These are phyloP conservation scores for Scortechinia acanthostroma DNA, from an alignment of 2,329 filamentous ascomycete genomes.

Conservation along the genomic window DNA sequence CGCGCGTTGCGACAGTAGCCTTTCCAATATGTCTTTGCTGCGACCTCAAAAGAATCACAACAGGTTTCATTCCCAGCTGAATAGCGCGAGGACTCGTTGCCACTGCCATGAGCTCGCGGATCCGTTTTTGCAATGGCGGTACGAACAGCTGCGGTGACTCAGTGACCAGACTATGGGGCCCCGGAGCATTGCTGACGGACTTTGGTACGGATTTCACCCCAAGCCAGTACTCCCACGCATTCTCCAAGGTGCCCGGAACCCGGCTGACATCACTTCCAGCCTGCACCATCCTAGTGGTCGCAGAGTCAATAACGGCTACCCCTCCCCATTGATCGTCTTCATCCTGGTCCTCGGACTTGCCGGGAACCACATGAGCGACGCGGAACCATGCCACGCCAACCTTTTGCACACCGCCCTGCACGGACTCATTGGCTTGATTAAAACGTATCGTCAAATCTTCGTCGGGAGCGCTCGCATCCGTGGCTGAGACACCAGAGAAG, in stretches of 20 bases:
- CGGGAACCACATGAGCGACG: conserved; percentile 59
- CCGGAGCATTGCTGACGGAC: conserved; percentile 26
- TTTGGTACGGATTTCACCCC: conserved; percentile 64
- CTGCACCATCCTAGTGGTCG: conserved; percentile 82
- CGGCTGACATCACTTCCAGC: conserved; percentile 80
- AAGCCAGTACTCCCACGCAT: conserved; percentile 84
- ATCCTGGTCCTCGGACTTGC: conserved; percentile 32
- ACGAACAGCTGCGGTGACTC: conserved; percentile 25
- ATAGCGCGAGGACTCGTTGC: conserved; percentile 83
- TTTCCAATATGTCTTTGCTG: conserved; percentile 93
- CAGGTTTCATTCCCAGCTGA: conserved; percentile 77
- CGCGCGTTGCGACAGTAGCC: conserved; percentile 66
- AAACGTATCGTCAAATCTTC: background rate
- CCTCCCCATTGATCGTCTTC: conserved; percentile 76
- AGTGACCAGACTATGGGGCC: conserved; percentile 8
- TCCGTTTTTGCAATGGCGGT: conserved; percentile 57
- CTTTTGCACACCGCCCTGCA: conserved; percentile 15
- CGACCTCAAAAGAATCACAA: conserved; percentile 82
- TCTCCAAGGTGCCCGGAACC: conserved; percentile 69
- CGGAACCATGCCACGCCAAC: conserved; percentile 85
- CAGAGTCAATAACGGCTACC: conserved; percentile 77
- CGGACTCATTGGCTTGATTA: background rate
- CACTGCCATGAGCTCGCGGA: conserved; percentile 79
- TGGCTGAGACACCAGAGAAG: background rate
- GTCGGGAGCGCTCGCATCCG: background rate